Conservation (phyloP, 257 asterid species). For the Penstemon davidsonii region DNA sequence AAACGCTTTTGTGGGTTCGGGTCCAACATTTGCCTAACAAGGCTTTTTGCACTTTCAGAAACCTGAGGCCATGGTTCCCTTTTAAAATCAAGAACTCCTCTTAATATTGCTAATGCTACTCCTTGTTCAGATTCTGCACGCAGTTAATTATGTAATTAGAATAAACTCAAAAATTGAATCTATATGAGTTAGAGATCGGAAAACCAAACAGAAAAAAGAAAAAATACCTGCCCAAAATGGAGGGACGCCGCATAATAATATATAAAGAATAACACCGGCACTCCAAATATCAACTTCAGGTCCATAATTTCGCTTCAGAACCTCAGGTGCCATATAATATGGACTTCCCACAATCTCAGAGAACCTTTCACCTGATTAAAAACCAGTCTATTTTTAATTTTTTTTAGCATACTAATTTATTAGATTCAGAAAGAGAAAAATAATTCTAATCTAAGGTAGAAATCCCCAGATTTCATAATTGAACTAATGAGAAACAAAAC, state of each 20-base stretch:
- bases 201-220: conserved; percentile 1
- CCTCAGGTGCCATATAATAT: conserved; percentile 95
- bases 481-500: not conserved
- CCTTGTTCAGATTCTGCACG: conserved; percentile 88
- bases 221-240: conserved; percentile 92
- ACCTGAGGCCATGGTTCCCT: conserved; percentile 98
- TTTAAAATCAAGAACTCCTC: conserved; percentile 82
- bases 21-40: conserved; percentile 85
- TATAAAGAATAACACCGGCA: conserved; percentile 91
- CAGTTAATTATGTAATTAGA: conserved; percentile 6
- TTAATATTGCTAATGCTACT: conserved; percentile 82
- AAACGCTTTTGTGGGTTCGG: conserved; percentile 78
- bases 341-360: conserved; percentile 96
- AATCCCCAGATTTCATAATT: conserved; percentile 6
- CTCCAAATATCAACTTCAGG: conserved; percentile 95
- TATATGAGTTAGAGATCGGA: not conserved
- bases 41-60: conserved; percentile 80
- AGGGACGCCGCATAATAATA: conserved; percentile 93
- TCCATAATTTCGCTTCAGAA: conserved; percentile 82
- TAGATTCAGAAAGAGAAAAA: not conserved
- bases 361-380: conserved; percentile 62
- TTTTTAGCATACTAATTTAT: too few species aligned
- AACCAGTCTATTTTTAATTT: not conserved
- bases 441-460: not conserved
- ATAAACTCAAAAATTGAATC: conserved; percentile 1